Percentiles rank a stretch among this genome's conserved stretches.
These are phyloP conservation scores for Globisporangium splendens DNA, from an alignment of 352 stramenopile species.

Conservation along the genomic window DNA sequence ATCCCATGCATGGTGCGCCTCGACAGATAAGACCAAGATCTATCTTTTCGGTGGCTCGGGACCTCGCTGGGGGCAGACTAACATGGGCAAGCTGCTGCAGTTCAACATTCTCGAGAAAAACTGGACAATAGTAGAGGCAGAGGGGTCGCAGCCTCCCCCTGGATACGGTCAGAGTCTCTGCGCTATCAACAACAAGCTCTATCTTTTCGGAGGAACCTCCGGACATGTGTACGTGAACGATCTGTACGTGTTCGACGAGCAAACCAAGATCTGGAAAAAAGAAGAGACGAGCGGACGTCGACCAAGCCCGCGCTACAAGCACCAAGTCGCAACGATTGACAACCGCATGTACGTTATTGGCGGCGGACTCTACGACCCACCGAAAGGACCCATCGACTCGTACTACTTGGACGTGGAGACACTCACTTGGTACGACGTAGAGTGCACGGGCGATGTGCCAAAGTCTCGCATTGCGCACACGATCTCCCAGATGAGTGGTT, in stretches of 20 bases:
- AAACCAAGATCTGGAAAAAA: slow-evolving; percentile 68
- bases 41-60: slow-evolving; percentile 78
- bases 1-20: slow-evolving; percentile 73
- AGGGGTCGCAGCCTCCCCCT: slow-evolving; percentile 59
- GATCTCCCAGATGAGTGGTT: slow-evolving; percentile 47
- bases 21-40: slow-evolving; percentile 69
- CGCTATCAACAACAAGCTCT: slow-evolving; percentile 75
- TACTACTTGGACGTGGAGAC: slow-evolving; percentile 77
- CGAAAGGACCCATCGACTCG: slow-evolving; percentile 75
- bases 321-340: slow-evolving; percentile 63
- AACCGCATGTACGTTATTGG: slow-evolving; percentile 82
- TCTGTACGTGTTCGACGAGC: slow-evolving; percentile 78
- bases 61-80: slow-evolving; percentile 81
- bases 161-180: slow-evolving; percentile 78
- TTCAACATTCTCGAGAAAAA: slow-evolving; percentile 77
- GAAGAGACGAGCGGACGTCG: slow-evolving; percentile 55
- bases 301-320: slow-evolving; percentile 80
- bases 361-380: slow-evolving; percentile 75
- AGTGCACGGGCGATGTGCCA: slow-evolving; percentile 56
- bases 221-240: slow-evolving; percentile 85
- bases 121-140: slow-evolving; percentile 73
- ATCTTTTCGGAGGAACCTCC: slow-evolving; percentile 78
- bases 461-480: slow-evolving; percentile 81
- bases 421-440: slow-evolving; percentile 58
- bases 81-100: slow-evolving; percentile 84